Evolutionary conservation across 2,329 filamentous ascomycete species (phyloP).

Genomic region (Lachnellula suecica): DNA sequence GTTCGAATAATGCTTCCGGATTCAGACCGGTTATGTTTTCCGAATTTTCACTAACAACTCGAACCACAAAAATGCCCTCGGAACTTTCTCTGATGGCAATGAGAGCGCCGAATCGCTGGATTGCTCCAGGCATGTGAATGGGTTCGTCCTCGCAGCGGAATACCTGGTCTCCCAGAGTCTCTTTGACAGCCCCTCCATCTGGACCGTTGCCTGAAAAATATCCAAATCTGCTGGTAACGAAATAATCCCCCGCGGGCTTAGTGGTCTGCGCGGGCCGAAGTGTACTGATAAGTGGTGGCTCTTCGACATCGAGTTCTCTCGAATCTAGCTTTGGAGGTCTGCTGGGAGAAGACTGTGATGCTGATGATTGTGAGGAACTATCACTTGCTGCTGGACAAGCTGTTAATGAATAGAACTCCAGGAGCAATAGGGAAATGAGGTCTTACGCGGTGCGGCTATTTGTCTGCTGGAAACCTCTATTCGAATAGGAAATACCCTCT

Average conservation of each 20-base stretch:
- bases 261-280: neutral
- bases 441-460: neutral
- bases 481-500: conserved; percentile 13
- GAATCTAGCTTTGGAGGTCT: neutral
- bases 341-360: neutral
- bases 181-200: neutral
- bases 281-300: neutral
- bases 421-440: neutral
- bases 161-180: conserved; percentile 1
- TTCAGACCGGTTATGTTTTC: conserved; percentile 15
- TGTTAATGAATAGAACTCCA: neutral
- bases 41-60: conserved; percentile 23
- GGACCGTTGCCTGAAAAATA: neutral
- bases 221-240: conserved; percentile 3
- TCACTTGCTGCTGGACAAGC: neutral
- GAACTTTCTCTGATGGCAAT: conserved; percentile 21
- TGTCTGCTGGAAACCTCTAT: conserved; percentile 1
- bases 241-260: neutral
- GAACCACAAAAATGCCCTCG: conserved; percentile 14
- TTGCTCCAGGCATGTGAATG: conserved; percentile 24
- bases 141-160: conserved; percentile 25
- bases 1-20: conserved; percentile 19
- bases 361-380: too few relatives aligned
- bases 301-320: neutral
- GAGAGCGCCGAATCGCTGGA: conserved; percentile 22